Evolutionary conservation across 2,329 filamentous ascomycete genomes (phyloP).

Genomic region (Thielaviopsis musarum): DNA sequence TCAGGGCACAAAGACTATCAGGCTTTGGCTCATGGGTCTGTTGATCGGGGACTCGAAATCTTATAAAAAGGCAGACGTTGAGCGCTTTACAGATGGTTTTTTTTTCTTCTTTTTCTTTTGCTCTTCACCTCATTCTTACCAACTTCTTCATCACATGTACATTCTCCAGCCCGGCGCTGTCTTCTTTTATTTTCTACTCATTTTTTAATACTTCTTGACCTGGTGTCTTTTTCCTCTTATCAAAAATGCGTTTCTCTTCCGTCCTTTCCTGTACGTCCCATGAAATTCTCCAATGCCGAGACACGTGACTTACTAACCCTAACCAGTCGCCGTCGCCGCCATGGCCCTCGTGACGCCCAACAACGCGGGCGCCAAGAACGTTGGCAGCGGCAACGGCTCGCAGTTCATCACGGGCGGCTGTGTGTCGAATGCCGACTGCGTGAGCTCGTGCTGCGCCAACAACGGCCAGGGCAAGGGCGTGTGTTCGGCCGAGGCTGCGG

Average conservation of each 20-base stretch:
- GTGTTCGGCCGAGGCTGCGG: slow-evolving; percentile 18
- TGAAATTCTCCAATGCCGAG: background rate
- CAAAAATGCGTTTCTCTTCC: slow-evolving; percentile 15
- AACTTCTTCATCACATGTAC: background rate
- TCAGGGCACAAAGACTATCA: background rate
- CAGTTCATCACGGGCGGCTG: slow-evolving; percentile 20
- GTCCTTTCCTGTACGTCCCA: slow-evolving; percentile 16
- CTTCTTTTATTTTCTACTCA: background rate
- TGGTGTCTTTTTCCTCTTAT: slow-evolving; percentile 12
- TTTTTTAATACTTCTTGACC: background rate
- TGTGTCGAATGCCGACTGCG: slow-evolving; percentile 17
- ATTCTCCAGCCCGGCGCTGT: background rate
- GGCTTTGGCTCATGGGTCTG: background rate
- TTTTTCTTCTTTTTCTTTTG: background rate
- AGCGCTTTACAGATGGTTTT: background rate
- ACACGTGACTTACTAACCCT: background rate
- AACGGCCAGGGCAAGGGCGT: slow-evolving; percentile 15
- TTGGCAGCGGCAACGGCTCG: slow-evolving; percentile 16
- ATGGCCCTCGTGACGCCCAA: slow-evolving; percentile 16
- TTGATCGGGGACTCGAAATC: background rate
- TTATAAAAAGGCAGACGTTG: background rate
- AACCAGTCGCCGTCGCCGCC: slow-evolving; percentile 13
- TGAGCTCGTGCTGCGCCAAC: slow-evolving; percentile 17
- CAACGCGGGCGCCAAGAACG: slow-evolving; percentile 15
- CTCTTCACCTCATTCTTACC: background rate